phyloP scores from a whole-genome alignment of 164 flowering plant genomes.

The Macadamia tetraphylla region DNA sequence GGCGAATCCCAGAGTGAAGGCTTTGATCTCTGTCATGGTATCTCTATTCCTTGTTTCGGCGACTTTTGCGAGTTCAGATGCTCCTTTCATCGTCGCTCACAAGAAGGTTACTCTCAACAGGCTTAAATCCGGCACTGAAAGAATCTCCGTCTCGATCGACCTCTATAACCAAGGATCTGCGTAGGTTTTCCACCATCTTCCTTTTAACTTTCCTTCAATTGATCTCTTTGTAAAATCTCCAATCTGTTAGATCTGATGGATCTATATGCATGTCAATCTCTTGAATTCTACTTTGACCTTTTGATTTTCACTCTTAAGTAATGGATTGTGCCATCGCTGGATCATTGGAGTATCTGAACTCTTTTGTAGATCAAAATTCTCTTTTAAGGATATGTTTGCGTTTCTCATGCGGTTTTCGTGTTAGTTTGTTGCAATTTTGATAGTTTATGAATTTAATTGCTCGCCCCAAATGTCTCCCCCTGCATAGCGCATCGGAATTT shows the following conservation, averaged over 20 bases:
- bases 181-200: slow-evolving; percentile 26
- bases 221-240: no score
- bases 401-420: no score
- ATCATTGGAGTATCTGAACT: no score
- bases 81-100: slow-evolving; percentile 81
- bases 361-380: no score
- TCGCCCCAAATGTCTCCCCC: no score
- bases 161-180: slow-evolving; percentile 83
- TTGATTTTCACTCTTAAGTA: no score
- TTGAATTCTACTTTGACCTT: no score
- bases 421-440: no score
- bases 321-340: no score
- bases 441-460: no score
- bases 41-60: slow-evolving; percentile 25
- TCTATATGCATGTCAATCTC: background rate
- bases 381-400: no score
- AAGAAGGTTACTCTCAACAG: slow-evolving; percentile 76
- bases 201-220: background rate
- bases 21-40: slow-evolving; percentile 17
- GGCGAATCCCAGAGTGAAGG: slow-evolving; percentile 16
- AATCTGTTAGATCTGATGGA: background rate
- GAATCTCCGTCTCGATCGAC: slow-evolving; percentile 77
- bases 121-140: slow-evolving; percentile 77
- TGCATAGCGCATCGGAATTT: no score
- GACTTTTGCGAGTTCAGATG: slow-evolving; percentile 39